Evolutionary conservation across 306 rosid species (phyloP).

Genomic region (Styphnolobium japonicum): DNA sequence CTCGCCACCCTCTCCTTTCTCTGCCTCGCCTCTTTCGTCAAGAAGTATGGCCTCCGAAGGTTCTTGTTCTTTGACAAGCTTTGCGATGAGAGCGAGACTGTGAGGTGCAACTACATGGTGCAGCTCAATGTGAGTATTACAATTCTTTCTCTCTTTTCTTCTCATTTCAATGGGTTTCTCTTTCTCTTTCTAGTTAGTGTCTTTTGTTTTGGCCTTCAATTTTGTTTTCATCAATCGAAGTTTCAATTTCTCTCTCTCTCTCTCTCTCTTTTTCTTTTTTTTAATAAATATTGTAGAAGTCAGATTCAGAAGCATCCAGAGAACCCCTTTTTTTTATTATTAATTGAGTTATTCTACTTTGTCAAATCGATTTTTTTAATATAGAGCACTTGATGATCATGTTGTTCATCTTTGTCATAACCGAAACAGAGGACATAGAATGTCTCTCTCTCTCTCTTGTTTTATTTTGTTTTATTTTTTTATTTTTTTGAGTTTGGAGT

Average conservation of each 20-base stretch:
- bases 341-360: too few species aligned
- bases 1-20: slow-evolving; percentile 67
- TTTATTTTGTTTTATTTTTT: neutral
- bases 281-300: neutral
- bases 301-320: neutral
- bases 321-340: neutral
- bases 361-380: too few species aligned
- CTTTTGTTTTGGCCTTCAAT: neutral
- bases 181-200: neutral
- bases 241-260: neutral
- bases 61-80: slow-evolving; percentile 86
- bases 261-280: neutral
- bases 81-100: slow-evolving; percentile 76
- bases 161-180: neutral
- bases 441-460: too few species aligned
- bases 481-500: too few species aligned
- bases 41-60: slow-evolving; percentile 58
- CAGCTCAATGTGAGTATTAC: slow-evolving; percentile 69
- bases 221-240: neutral
- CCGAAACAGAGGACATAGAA: neutral
- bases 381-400: neutral
- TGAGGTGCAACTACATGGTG: slow-evolving; percentile 57
- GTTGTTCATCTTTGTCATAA: neutral
- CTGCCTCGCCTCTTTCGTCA: slow-evolving; percentile 61
- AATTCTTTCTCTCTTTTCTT: neutral